These are phyloP conservation scores for Hippophae gyantsensis DNA, from an alignment of 306 rosid species.

Conservation along the genomic window DNA sequence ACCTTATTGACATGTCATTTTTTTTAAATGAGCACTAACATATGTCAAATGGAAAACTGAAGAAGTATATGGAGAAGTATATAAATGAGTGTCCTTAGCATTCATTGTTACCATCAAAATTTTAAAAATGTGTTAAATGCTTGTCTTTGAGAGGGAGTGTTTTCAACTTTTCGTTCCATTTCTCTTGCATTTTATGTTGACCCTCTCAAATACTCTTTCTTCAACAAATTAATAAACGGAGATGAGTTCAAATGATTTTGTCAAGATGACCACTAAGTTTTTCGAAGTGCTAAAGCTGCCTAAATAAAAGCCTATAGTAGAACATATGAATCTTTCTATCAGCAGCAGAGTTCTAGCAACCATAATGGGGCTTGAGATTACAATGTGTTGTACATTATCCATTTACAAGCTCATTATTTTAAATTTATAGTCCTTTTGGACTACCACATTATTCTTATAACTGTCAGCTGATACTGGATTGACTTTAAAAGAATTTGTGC, in stretches of 20 bases:
- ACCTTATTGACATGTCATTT: too few relatives aligned
- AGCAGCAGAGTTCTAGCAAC: slow-evolving; percentile 32
- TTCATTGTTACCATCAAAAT: too few relatives aligned
- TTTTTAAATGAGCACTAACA: too few relatives aligned
- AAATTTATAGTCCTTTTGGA: not conserved
- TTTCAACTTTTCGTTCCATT: not conserved
- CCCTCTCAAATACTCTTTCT: not conserved
- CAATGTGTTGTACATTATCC: slow-evolving; percentile 1
- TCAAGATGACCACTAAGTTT: slow-evolving; percentile 58
- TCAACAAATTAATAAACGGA: slow-evolving; percentile 35
- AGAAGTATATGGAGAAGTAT: too few relatives aligned
- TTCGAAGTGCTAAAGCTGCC: slow-evolving; percentile 55
- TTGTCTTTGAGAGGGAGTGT: too few relatives aligned
- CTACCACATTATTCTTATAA: not conserved
- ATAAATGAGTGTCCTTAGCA: too few relatives aligned
- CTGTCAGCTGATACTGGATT: too few relatives aligned
- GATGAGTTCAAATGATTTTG: slow-evolving; percentile 45
- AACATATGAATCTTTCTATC: slow-evolving; percentile 54
- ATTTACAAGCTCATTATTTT: not conserved
- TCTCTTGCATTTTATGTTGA: not conserved
- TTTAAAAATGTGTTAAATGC: too few relatives aligned
- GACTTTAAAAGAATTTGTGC: too few relatives aligned
- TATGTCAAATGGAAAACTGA: too few relatives aligned
- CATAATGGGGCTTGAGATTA: slow-evolving; percentile 13
- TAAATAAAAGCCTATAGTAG: slow-evolving; percentile 67